phyloP scores from a whole-genome alignment of 1,139 yeast species.

The Debaryomyces fabryi region DNA sequence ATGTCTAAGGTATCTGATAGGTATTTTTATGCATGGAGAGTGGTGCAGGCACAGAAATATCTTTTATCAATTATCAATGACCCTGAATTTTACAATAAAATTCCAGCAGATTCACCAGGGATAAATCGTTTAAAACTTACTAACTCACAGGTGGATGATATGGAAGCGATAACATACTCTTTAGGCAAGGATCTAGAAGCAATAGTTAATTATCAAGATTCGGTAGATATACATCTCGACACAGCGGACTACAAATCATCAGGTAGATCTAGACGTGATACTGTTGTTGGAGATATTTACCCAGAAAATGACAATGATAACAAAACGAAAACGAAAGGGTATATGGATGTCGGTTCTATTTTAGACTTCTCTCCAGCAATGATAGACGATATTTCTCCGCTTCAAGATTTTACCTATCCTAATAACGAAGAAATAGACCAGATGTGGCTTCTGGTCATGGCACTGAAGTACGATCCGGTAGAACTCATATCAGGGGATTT shows the following conservation, averaged over 20 bases:
- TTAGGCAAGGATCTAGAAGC: constrained; percentile 12
- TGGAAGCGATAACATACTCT: constrained; percentile 17
- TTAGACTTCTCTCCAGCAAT: constrained; percentile 9
- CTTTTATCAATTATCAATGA: not conserved
- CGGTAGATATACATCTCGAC: constrained; percentile 4
- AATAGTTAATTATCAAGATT: constrained; percentile 10
- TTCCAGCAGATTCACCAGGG: constrained; percentile 8
- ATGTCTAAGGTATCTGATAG: constrained; percentile 12
- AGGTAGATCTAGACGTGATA: constrained; percentile 5
- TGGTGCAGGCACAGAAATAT: not conserved
- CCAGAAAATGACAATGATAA: not conserved
- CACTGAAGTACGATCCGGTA: constrained; percentile 25
- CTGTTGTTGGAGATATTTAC: not conserved
- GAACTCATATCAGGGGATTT: constrained; percentile 3
- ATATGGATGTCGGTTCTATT: constrained; percentile 10
- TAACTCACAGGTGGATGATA: constrained; percentile 20
- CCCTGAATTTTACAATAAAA: not conserved
- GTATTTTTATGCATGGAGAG: constrained; percentile 1
- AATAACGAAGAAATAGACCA: constrained; percentile 30
- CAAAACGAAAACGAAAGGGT: not conserved
- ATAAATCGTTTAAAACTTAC: constrained; percentile 17
- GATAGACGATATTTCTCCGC: not conserved
- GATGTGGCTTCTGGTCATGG: constrained; percentile 33
- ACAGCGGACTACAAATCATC: not conserved
- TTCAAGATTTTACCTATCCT: constrained; percentile 1